These are phyloP conservation scores for Adansonia grandidieri DNA, from an alignment of 441 rosid genomes.

Conservation along the genomic window DNA sequence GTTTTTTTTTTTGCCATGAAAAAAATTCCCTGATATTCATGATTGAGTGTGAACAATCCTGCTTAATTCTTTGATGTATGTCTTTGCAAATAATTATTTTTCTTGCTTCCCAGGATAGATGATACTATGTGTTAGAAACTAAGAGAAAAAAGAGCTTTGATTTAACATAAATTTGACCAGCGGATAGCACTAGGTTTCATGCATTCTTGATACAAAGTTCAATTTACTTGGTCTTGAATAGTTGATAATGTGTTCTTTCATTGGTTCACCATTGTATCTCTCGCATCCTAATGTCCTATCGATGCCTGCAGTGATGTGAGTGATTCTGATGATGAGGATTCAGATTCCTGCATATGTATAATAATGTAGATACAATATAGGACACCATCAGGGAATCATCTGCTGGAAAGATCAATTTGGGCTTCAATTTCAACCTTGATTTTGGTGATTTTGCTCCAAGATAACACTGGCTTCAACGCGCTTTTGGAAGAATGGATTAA, in stretches of 20 bases:
- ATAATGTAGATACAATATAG: constrained; percentile 62
- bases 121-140: neutral
- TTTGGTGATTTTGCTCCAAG: constrained; percentile 24
- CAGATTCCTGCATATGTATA: constrained; percentile 80
- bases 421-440: constrained; percentile 11
- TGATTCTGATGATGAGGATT: constrained; percentile 78
- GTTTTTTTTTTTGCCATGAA: neutral
- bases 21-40: neutral
- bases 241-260: neutral
- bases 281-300: constrained; percentile 26
- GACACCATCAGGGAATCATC: constrained; percentile 28
- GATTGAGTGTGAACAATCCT: neutral
- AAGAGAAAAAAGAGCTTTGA: neutral
- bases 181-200: neutral
- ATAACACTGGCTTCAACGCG: constrained; percentile 12
- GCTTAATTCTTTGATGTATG: neutral
- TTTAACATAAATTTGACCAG: neutral
- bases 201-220: neutral
- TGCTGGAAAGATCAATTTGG: constrained; percentile 21
- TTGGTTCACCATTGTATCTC: neutral
- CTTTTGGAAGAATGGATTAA: constrained; percentile 13
- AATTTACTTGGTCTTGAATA: constrained; percentile 2
- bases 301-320: constrained; percentile 71
- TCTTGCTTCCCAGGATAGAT: neutral
- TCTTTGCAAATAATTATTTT: neutral